These are phyloP conservation scores for Entomortierella beljakovae DNA, from an alignment of 192 early-diverging fungal genomes.

Conservation along the genomic window DNA sequence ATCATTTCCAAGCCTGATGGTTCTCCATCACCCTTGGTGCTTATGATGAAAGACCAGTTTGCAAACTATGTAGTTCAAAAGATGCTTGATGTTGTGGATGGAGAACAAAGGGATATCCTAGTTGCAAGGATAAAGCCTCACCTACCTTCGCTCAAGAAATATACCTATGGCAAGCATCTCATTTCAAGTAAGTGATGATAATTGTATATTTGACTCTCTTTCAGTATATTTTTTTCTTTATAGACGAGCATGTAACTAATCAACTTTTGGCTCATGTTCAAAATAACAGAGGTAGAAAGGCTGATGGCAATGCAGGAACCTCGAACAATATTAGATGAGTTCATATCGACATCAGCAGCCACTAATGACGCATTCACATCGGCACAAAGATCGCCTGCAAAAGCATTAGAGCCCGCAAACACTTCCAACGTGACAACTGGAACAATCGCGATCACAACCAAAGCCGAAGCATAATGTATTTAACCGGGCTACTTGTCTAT, in stretches of 20 bases:
- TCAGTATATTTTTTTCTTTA: no score
- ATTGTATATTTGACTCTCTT: neutral
- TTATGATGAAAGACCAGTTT: conserved; percentile 99
- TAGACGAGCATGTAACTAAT: neutral
- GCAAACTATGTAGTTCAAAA: conserved; percentile 99
- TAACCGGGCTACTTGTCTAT: neutral
- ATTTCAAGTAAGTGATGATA: conserved; percentile 82
- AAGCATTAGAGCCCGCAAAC: neutral
- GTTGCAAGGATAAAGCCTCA: conserved; percentile 94
- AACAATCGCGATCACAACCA: neutral
- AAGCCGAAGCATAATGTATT: conserved; percentile 1
- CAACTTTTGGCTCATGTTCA: neutral
- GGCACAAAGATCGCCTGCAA: conserved; percentile 8
- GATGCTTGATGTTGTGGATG: conserved; percentile 98
- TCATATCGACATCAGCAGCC: conserved; percentile 9
- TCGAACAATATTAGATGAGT: conserved; percentile 11
- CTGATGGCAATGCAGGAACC: conserved; percentile 38
- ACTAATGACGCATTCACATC: conserved; percentile 2
- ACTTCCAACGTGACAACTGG: neutral
- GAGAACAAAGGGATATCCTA: conserved; percentile 85
- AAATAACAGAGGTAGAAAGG: conserved; percentile 38
- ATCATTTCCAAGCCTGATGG: conserved; percentile 86
- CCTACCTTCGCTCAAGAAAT: conserved; percentile 92
- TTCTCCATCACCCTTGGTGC: conserved; percentile 78
- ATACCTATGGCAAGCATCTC: conserved; percentile 98